Evolutionary conservation across 2,329 filamentous ascomycete species (phyloP).

Genomic region (Akanthomyces lecanii): DNA sequence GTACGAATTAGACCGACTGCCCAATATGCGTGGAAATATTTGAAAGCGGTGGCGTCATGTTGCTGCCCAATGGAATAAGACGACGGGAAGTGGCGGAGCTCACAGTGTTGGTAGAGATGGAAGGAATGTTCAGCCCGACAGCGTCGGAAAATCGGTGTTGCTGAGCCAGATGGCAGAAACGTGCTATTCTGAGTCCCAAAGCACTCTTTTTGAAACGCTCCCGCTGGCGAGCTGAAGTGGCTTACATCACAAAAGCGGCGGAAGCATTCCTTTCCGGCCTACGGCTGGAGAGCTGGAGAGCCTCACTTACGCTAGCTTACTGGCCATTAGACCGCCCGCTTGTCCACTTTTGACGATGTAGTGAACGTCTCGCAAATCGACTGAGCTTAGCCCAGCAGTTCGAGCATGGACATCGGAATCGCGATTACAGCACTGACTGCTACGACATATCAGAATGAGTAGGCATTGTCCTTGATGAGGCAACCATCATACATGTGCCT

Average conservation of each 20-base stretch:
- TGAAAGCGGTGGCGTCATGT: constrained; percentile 7
- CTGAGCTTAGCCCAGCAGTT: not conserved
- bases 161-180: not conserved
- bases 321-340: not conserved
- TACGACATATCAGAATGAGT: not conserved
- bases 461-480: not conserved
- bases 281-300: not conserved
- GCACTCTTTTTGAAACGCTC: constrained; percentile 2
- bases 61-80: constrained; percentile 11
- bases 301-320: not conserved
- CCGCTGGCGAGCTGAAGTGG: not conserved
- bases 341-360: not conserved
- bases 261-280: not conserved
- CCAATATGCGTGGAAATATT: not conserved
- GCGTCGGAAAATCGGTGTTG: not conserved
- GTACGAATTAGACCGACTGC: not conserved
- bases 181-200: not conserved
- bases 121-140: not conserved
- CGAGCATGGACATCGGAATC: not conserved
- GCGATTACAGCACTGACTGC: not conserved
- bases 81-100: constrained; percentile 12
- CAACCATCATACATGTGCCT: not conserved
- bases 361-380: not conserved
- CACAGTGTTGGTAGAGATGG: not conserved
- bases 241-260: not conserved